Percentiles rank a stretch among this genome's conserved stretches.
Conservation (phyloP, 1,284 basidiomycete species). For the Amylostereum areolatum region DNA sequence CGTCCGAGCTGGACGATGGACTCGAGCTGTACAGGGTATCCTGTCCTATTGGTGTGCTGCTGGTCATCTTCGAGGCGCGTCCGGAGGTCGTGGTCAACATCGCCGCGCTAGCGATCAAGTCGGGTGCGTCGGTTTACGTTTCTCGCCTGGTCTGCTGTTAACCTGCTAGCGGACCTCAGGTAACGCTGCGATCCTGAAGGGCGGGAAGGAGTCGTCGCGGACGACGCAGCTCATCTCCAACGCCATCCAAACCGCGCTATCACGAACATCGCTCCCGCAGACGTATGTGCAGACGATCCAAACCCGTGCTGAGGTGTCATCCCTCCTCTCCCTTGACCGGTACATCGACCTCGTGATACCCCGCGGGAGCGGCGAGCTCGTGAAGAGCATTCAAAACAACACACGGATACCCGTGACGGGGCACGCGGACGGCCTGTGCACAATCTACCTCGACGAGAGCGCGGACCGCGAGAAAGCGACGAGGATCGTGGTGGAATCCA, state of each 20-base stretch:
- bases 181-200: slow-evolving; percentile 93
- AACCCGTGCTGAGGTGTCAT: slow-evolving; percentile 88
- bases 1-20: slow-evolving; percentile 79
- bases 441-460: slow-evolving; percentile 82
- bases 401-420: slow-evolving; percentile 98
- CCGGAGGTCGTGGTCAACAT: slow-evolving; percentile 99
- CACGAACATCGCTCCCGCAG: slow-evolving; percentile 65
- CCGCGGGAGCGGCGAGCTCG: slow-evolving; percentile 88
- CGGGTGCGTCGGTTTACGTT: slow-evolving; percentile 48
- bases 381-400: slow-evolving; percentile 82
- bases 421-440: slow-evolving; percentile 94
- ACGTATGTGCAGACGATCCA: slow-evolving; percentile 91
- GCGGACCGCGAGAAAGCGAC: slow-evolving; percentile 78
- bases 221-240: slow-evolving; percentile 73
- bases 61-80: slow-evolving; percentile 97
- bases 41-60: slow-evolving; percentile 93
- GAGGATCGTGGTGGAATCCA: slow-evolving; percentile 84
- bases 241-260: slow-evolving; percentile 78
- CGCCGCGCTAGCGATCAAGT: slow-evolving; percentile 93
- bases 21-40: slow-evolving; percentile 92
- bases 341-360: slow-evolving; percentile 98
- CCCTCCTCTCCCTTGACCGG: slow-evolving; percentile 79
- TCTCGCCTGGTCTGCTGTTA: slow-evolving; percentile 3
- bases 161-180: slow-evolving; percentile 37
- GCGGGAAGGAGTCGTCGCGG: slow-evolving; percentile 88